Conservation (phyloP, 2,329 filamentous ascomycete species). For the Myriosclerotinia curreyana region DNA sequence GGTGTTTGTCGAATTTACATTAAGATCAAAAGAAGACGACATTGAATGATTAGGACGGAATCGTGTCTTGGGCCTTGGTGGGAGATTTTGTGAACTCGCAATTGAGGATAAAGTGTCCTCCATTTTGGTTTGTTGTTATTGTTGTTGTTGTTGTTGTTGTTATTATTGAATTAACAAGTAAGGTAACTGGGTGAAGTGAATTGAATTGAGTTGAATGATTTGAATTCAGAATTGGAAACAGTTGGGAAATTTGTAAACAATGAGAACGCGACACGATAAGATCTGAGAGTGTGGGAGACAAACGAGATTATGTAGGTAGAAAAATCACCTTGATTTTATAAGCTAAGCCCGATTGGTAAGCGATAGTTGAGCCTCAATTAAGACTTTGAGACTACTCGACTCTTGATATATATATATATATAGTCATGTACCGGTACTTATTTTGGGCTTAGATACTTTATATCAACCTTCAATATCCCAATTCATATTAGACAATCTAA, state of each 20-base stretch:
- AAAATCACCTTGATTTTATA: neutral
- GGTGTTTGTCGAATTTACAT: slow-evolving; percentile 15
- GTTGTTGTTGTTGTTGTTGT: neutral
- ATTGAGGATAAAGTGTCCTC: slow-evolving; percentile 17
- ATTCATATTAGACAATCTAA: no score
- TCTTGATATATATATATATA: no score
- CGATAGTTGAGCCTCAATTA: neutral
- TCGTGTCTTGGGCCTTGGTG: slow-evolving; percentile 12
- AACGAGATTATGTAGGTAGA: slow-evolving; percentile 17
- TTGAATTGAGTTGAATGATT: no score
- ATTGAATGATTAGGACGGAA: slow-evolving; percentile 6
- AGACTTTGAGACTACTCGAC: no score
- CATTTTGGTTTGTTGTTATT: neutral
- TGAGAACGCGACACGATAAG: neutral
- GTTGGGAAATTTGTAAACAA: slow-evolving; percentile 10
- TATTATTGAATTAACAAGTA: no score
- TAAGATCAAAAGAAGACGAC: slow-evolving; percentile 7
- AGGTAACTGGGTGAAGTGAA: no score
- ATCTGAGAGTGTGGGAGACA: neutral
- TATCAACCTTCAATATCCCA: no score
- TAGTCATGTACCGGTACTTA: no score
- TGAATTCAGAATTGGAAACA: no score
- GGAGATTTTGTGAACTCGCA: slow-evolving; percentile 9
- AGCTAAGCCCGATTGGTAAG: neutral
- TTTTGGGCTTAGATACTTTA: no score